These are phyloP conservation scores for Venturia oleaginea DNA, from an alignment of 2,329 filamentous ascomycete species.

Conservation along the genomic window DNA sequence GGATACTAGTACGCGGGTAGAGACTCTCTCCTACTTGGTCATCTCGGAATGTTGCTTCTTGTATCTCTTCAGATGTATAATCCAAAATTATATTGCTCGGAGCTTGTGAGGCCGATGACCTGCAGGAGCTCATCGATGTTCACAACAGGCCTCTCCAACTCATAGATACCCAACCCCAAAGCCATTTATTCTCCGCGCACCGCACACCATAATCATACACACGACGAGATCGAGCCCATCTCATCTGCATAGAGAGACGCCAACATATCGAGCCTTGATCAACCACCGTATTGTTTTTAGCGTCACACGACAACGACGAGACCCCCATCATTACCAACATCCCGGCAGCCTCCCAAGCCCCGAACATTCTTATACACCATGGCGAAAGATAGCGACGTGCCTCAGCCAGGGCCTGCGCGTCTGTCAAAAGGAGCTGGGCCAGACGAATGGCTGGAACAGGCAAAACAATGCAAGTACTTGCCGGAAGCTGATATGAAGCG, in stretches of 20 bases:
- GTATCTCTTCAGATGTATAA: background rate
- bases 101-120: background rate
- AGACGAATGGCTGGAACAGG: constrained; percentile 93
- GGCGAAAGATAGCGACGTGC: constrained; percentile 53
- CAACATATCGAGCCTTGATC: background rate
- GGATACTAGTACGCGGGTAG: background rate
- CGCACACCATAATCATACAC: background rate
- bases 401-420: constrained; percentile 84
- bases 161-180: background rate
- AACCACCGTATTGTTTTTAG: background rate
- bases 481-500: constrained; percentile 97
- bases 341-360: background rate
- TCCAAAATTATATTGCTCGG: background rate
- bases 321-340: background rate
- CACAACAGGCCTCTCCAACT: background rate
- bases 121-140: background rate
- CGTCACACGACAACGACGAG: background rate
- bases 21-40: too few species aligned
- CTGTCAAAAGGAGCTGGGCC: constrained; percentile 75
- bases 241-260: background rate
- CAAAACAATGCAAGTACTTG: constrained; percentile 94
- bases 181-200: background rate
- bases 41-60: background rate
- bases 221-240: background rate
- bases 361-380: constrained; percentile 25